phyloP scores from a whole-genome alignment of 2,329 filamentous ascomycete species.

The Aureobasidium sp. region DNA sequence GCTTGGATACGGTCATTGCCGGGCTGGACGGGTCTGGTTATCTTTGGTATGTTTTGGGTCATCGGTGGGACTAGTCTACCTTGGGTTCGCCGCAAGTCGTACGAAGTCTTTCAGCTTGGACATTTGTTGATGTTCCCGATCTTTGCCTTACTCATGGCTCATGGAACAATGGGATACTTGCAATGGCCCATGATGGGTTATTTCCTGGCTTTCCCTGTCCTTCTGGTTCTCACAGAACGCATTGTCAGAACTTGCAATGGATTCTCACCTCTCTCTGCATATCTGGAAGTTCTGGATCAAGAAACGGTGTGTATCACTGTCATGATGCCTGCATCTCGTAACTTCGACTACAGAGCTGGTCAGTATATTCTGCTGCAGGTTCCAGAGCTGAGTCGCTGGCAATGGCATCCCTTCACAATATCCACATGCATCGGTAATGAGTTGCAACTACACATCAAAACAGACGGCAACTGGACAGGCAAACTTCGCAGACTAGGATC shows the following conservation, averaged over 20 bases:
- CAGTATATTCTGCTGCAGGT: conserved; percentile 52
- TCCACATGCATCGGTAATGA: conserved; percentile 45
- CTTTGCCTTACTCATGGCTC: conserved; percentile 47
- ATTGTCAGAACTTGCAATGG: conserved; percentile 37
- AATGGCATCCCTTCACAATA: conserved; percentile 54
- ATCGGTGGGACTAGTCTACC: conserved; percentile 44
- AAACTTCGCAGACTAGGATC: conserved; percentile 31
- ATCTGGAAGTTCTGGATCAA: conserved; percentile 41
- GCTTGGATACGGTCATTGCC: conserved; percentile 41
- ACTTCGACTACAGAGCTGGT: conserved; percentile 49
- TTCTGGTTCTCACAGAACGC: conserved; percentile 44
- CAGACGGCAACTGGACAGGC: conserved; percentile 49
- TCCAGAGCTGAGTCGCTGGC: conserved; percentile 43
- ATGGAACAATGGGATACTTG: conserved; percentile 43
- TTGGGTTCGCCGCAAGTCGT: conserved; percentile 42
- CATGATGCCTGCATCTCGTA: conserved; percentile 38
- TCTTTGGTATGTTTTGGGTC: conserved; percentile 42
- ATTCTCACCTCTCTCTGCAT: conserved; percentile 42
- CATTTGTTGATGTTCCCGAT: conserved; percentile 53
- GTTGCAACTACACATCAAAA: conserved; percentile 51
- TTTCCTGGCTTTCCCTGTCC: conserved; percentile 46
- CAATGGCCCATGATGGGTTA: conserved; percentile 51
- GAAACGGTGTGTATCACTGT: conserved; percentile 46
- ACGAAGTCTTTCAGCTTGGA: conserved; percentile 49
- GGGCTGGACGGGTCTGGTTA: conserved; percentile 43